phyloP scores from a whole-genome alignment of 495 filamentous ascomycete species.

The Pyrenopolyporus hunteri region DNA sequence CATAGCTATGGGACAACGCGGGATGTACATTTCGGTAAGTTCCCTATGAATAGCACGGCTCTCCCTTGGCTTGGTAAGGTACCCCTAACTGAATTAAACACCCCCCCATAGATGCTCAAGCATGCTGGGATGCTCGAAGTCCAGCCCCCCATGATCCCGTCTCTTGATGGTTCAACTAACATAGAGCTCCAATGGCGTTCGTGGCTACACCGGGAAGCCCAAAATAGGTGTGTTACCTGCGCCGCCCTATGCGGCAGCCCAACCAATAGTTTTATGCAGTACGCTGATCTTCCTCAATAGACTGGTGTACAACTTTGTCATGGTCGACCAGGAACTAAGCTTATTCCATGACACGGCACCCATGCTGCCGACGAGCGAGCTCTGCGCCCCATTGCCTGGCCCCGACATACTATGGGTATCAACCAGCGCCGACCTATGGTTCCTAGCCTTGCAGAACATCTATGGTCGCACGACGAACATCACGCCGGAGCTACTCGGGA shows the following conservation, averaged over 20 bases:
- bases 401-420: slow-evolving; percentile 60
- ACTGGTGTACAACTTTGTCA: slow-evolving; percentile 68
- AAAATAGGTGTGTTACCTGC: slow-evolving; percentile 57
- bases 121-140: slow-evolving; percentile 58
- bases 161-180: slow-evolving; percentile 42
- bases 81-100: slow-evolving; percentile 10
- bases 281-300: slow-evolving; percentile 43
- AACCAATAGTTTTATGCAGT: slow-evolving; percentile 17
- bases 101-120: slow-evolving; percentile 61
- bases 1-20: slow-evolving; percentile 70
- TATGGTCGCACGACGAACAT: slow-evolving; percentile 48
- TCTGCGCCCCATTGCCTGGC: slow-evolving; percentile 63
- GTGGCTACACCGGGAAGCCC: slow-evolving; percentile 63
- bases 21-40: slow-evolving; percentile 68
- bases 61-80: not conserved
- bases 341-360: slow-evolving; percentile 66
- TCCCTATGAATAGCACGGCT: slow-evolving; percentile 3
- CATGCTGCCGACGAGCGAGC: slow-evolving; percentile 62
- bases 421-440: slow-evolving; percentile 53
- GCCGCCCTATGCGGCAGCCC: slow-evolving; percentile 12
- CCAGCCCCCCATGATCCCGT: slow-evolving; percentile 45
- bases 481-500: slow-evolving; percentile 46
- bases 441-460: slow-evolving; percentile 54
- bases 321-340: slow-evolving; percentile 69
- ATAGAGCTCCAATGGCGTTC: slow-evolving; percentile 60